Base-by-base conservation (phyloP, 805 yeast genomes). In the Lachancea sp. region DNA sequence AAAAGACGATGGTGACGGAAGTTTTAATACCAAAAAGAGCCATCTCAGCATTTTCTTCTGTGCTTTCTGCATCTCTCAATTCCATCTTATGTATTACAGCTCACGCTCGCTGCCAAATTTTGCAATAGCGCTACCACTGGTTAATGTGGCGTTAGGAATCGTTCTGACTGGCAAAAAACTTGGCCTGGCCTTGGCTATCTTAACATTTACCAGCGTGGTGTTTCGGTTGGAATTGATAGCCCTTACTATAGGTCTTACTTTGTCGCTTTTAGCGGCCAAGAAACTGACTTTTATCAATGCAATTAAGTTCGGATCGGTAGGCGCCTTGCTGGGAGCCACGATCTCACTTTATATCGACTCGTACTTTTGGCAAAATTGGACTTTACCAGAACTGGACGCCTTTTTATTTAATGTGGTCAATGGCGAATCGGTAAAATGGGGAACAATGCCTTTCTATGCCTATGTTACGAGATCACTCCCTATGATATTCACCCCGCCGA, bases 61-160 rank as follows among this genome's bases (percentile, higher is more conserved):
- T 17, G 42, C 82, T 2, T 69, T 88, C 42, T 68, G 71, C 29
- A 61, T 74, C 41, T 60, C 83, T 7, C 92, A 88, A 57, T 90
- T 89, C 64, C 97, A 90, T 57, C 46, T 86, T 15, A 63, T 81
- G 45, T 90, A 69, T 64, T 90, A 90, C 57, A 69, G 84, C n/a
- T 72, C 95, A 2, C 70, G 97, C 49, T 77, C 95, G 0, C 67
- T 90, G 43, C 96, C 97, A n/a, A 90, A 90, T 61, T 83, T 82
- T 50, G 65, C 89, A 42, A 56, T 75, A 12, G 88, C 83, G 2
- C 65, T 90, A 40, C 96, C 97, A 3, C 54, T 85, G 26, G 80
- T 81, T 3, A 74, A 75, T 41, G 51, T 64, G 34, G 82, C 83
- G 0, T 48, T 82, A 31, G 67, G 77, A 4, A 68, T 67, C 52